phyloP scores from a whole-genome alignment of 805 yeast species.

The Monosporozyma yasuniensis region DNA sequence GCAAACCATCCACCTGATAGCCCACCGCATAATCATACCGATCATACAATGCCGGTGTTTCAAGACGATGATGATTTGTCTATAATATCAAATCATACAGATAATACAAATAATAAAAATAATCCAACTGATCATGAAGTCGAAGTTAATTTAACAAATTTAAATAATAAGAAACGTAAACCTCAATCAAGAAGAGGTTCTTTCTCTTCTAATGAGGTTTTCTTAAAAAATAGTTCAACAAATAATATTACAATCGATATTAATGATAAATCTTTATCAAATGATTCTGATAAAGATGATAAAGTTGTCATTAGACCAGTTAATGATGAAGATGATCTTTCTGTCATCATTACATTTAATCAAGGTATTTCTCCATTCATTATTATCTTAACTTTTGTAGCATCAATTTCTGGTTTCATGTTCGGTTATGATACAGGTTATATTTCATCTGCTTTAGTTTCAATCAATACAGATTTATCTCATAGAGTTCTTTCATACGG shows the following conservation, averaged over 20 bases:
- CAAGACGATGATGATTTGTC: conserved; percentile 2
- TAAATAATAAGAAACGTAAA: neutral
- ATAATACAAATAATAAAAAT: neutral
- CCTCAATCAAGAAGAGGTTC: neutral
- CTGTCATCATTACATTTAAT: conserved; percentile 40
- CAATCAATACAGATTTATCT: conserved; percentile 70
- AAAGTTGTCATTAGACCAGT: conserved; percentile 29
- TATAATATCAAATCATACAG: neutral
- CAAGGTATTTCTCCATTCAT: conserved; percentile 56
- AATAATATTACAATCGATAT: neutral
- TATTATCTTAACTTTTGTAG: conserved; percentile 56
- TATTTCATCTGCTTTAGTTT: conserved; percentile 85
- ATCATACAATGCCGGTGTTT: neutral
- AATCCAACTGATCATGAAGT: neutral
- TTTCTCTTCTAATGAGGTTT: neutral
- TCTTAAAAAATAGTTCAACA: neutral
- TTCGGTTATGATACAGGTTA: conserved; percentile 98
- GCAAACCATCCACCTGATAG: conserved; percentile 2
- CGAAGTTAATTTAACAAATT: neutral
- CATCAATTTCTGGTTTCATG: conserved; percentile 92
- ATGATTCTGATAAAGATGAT: conserved; percentile 7
- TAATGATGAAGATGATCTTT: conserved; percentile 42
- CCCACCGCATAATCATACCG: neutral
- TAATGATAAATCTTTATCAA: neutral
- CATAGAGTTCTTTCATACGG: conserved; percentile 54